phyloP scores from a whole-genome alignment of 495 filamentous ascomycete species.

The Astrocystis sublimbata region DNA sequence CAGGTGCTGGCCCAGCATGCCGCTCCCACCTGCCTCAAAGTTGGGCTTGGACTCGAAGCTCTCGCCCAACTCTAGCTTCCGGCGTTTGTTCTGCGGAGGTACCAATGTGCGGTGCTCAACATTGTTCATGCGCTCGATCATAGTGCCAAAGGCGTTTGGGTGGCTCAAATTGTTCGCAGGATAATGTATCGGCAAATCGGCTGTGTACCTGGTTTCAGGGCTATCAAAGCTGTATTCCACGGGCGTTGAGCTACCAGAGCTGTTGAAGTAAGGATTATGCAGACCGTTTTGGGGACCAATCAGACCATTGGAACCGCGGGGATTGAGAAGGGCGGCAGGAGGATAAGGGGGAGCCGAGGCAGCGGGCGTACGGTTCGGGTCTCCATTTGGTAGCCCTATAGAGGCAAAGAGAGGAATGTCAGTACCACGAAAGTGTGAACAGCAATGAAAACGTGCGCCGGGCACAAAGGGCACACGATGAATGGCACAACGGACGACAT shows the following conservation, averaged over 20 bases:
- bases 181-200: constrained; percentile 13
- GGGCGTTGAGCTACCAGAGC: constrained; percentile 19
- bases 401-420: not conserved
- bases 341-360: constrained; percentile 28
- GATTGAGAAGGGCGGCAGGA: constrained; percentile 41
- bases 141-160: constrained; percentile 42
- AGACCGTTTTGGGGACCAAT: constrained; percentile 7
- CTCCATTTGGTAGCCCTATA: constrained; percentile 28
- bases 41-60: constrained; percentile 40
- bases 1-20: constrained; percentile 64
- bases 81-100: constrained; percentile 63
- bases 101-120: constrained; percentile 63
- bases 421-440: not conserved
- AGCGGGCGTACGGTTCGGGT: constrained; percentile 9
- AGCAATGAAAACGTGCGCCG: too few relatives aligned
- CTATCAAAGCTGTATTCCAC: constrained; percentile 48
- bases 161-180: not conserved
- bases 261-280: constrained; percentile 19
- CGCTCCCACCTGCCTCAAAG: constrained; percentile 50
- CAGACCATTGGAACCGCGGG: constrained; percentile 29
- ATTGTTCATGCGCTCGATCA: constrained; percentile 71
- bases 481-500: too few relatives aligned
- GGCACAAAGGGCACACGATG: too few relatives aligned
- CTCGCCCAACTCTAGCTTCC: constrained; percentile 57
- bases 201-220: constrained; percentile 27